These are phyloP conservation scores for Trichoderma orchidacearum DNA, from an alignment of 495 filamentous ascomycete genomes.

Conservation along the genomic window DNA sequence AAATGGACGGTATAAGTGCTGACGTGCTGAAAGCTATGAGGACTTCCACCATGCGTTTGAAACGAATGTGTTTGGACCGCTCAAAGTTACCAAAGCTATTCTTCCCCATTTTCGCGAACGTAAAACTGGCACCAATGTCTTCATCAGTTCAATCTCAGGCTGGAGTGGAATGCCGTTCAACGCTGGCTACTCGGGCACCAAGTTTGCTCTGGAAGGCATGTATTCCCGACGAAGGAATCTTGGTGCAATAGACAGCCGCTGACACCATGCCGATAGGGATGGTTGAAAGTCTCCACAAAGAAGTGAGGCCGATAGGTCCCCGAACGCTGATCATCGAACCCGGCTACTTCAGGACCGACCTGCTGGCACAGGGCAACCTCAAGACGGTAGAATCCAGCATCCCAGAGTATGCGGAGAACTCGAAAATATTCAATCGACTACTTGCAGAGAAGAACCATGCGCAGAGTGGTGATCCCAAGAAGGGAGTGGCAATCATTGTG, in stretches of 20 bases:
- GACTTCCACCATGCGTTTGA: conserved; percentile 5
- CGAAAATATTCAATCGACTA: conserved; percentile 13
- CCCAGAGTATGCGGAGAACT: conserved; percentile 16
- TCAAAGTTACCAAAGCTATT: conserved; percentile 8
- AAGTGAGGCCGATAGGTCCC: conserved; percentile 8
- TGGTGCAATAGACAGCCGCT: not conserved
- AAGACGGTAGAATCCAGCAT: conserved; percentile 2
- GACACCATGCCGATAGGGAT: not conserved
- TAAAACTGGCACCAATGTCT: conserved; percentile 6
- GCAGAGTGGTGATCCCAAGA: not conserved
- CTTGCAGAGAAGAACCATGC: conserved; percentile 7
- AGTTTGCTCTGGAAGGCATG: not conserved
- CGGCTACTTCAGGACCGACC: conserved; percentile 11
- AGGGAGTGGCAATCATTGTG: not conserved
- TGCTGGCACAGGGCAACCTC: conserved; percentile 6
- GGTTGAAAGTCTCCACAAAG: conserved; percentile 11
- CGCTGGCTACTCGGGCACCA: conserved; percentile 6
- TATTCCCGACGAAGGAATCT: not conserved
- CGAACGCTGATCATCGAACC: conserved; percentile 10
- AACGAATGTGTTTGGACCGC: conserved; percentile 5
- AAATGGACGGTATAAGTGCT: not conserved
- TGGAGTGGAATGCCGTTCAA: conserved; percentile 2
- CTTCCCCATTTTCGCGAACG: conserved; percentile 4
- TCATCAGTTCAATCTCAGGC: conserved; percentile 4
- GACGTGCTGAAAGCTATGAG: not conserved